Base-by-base conservation (phyloP, 140 eudicot genomes). In the Ambrosia hybrid region DNA sequence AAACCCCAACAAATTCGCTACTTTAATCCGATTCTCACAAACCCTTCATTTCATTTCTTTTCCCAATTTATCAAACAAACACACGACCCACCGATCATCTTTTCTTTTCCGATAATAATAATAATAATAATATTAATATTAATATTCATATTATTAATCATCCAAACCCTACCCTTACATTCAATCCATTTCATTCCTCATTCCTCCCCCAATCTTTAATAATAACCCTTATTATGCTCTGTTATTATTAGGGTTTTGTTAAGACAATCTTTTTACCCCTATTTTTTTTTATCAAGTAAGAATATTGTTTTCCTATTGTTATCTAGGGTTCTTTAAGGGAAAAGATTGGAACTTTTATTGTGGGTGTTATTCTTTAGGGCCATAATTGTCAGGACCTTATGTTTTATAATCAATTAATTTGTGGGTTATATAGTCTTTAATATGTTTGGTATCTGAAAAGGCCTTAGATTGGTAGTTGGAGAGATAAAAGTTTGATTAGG, bases 241-340 rank as follows among this genome's bases (percentile, higher is more conserved):
- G 26, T 21, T 21, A 21, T 21, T 21, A 14, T 30, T 68, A 80
- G 84, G 84, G 81, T 76, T 81, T 80, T 81, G 74, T 48, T 74
- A 21, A 21, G 71, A 73, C 74, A 77, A 77, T 70, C 76, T 38
- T 51, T 5, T 65, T 64, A 71, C 79, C 70, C 70, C 26, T 21
- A 21, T 21, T 21, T 67, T 21, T 21, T 67, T 57, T 72, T 70
- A 39, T 61, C 55, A 71, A 66, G 37, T 39, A 71, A 45, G 41
- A 13, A 36, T 75, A 58, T 26, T 26, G 59, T 34, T 57, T 66
- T 66, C 5, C 58, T 63, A 65, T 61, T 62, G 49, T 33, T 68
- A 39, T 26, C 34, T 51, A 62, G 80, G 80, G 73, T 68, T 71
- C 56, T 26, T 55, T n/a, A 52, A 13, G 46, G 59, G 17, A 45